Base-by-base conservation (phyloP, 371 early-diverging fungal genomes). In the Actinomortierella wolfii region DNA sequence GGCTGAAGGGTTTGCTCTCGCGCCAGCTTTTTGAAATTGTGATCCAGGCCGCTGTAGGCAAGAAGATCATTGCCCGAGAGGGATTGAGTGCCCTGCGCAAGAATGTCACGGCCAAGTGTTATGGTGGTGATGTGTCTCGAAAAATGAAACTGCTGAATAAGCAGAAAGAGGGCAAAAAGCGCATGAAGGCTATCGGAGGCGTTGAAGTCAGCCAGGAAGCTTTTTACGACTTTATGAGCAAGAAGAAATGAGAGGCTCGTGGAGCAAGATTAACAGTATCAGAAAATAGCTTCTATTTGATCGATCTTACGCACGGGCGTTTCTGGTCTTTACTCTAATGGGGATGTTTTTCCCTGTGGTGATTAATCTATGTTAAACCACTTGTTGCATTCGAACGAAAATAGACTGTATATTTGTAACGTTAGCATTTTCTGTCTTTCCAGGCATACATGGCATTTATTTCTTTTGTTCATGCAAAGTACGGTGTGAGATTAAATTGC, bases 21-120 rank as follows among this genome's bases (percentile, higher is more conserved):
- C 81, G 95, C 25, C 97, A 98, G 68, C 79, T 96, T 20, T 96
- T 94, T 77, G 98, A 97, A 68, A 89, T 98, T 40, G 86, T 86
- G 6, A 96, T 98, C 54, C 98, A 98, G 69, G 94, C 94, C 0
- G 83, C 92, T 0, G 75, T 94, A 7, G 92, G 91, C 15, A 86
- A 85, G 48, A 92, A 90, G 64, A 78, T 97, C 53, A 86, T 97
- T 29, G 92, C 97, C 3, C 74, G 98, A 46, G 98, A 98, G 70
- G 92, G 90, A 5, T 69, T 96, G 51, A 70, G 84, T 18, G 92
- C 96, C 0, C 60, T 92, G 60, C 80, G 95, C n/a, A 97, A 97
- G 68, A 93, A 97, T 68, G 97, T 97, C 23, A 94, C 94, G 13
- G 95, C 96, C 18, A 97, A 97, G 83, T 93, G 92, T 57, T 96